Conservation (phyloP, 2,329 filamentous ascomycete genomes). For the Pleomassaria siparia region DNA sequence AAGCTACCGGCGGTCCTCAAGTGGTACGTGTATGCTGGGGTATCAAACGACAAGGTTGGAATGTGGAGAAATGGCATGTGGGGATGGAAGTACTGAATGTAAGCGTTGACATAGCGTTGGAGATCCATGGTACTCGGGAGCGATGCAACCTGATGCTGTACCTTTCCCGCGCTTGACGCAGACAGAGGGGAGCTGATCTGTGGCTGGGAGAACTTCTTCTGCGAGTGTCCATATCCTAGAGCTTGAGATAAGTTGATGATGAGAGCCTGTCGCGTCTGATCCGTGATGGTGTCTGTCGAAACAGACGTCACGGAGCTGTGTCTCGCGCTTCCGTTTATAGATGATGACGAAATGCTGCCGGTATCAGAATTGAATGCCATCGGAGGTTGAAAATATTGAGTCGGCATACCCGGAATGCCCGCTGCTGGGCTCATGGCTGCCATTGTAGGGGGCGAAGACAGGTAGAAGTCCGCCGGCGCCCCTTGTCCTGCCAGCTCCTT, state of each 20-base stretch:
- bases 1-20: conserved; percentile 60
- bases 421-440: conserved; percentile 69
- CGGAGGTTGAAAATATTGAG: conserved; percentile 64
- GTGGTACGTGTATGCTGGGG: conserved; percentile 64
- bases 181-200: conserved; percentile 57
- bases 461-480: conserved; percentile 69
- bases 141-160: conserved; percentile 52
- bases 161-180: conserved; percentile 30
- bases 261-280: conserved; percentile 65
- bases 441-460: conserved; percentile 77
- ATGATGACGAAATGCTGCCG: conserved; percentile 63
- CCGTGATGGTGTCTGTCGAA: conserved; percentile 66
- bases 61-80: conserved; percentile 94
- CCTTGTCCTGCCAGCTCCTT: conserved; percentile 72
- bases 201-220: conserved; percentile 62
- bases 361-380: conserved; percentile 71
- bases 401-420: conserved; percentile 64
- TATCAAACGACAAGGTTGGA: conserved; percentile 87
- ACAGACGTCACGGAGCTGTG: conserved; percentile 62
- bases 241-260: conserved; percentile 63
- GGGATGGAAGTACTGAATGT: conserved; percentile 89
- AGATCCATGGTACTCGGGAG: conserved; percentile 83
- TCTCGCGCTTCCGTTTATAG: conserved; percentile 66
- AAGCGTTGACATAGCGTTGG: conserved; percentile 86
- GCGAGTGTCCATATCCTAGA: conserved; percentile 53